These are phyloP conservation scores for Sporothrix inflata DNA, from an alignment of 2,329 filamentous ascomycete species.

Conservation along the genomic window DNA sequence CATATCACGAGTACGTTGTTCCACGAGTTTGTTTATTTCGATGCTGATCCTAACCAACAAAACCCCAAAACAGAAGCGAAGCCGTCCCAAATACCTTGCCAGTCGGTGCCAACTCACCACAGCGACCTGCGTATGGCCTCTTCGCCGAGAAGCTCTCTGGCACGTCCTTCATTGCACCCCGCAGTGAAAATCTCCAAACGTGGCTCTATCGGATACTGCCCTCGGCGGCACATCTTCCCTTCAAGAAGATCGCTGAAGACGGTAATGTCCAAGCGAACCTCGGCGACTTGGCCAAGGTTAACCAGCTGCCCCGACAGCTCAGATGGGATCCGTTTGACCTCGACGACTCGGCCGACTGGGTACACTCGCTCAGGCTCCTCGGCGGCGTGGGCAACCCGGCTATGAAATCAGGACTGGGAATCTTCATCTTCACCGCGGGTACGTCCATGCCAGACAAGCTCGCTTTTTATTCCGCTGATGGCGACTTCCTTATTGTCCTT, in stretches of 20 bases:
- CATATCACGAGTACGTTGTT: too few relatives aligned
- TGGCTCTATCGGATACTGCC: slow-evolving; percentile 74
- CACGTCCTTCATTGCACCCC: slow-evolving; percentile 70
- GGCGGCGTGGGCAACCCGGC: slow-evolving; percentile 73
- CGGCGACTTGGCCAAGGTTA: slow-evolving; percentile 60
- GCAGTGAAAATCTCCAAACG: slow-evolving; percentile 69
- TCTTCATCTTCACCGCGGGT: slow-evolving; percentile 80
- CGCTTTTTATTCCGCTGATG: slow-evolving; percentile 84
- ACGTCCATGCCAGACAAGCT: slow-evolving; percentile 68
- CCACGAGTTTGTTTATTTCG: too few relatives aligned
- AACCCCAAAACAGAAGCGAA: slow-evolving; percentile 78
- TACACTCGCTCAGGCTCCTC: slow-evolving; percentile 62
- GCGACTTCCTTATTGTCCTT: slow-evolving; percentile 75
- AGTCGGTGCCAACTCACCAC: slow-evolving; percentile 76
- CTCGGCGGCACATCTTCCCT: slow-evolving; percentile 66
- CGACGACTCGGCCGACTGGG: too few relatives aligned
- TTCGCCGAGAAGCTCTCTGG: slow-evolving; percentile 81
- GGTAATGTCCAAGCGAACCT: too few relatives aligned
- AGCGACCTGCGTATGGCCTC: slow-evolving; percentile 76
- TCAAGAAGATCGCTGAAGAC: too few relatives aligned
- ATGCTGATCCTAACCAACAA: too few relatives aligned
- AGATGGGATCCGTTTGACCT: slow-evolving; percentile 74
- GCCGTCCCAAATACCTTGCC: slow-evolving; percentile 78
- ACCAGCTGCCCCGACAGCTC: too few relatives aligned
- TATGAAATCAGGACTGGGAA: slow-evolving; percentile 78